Evolutionary conservation across 306 rosid species (phyloP).

Genomic region (Cucurbita argyrosperma): DNA sequence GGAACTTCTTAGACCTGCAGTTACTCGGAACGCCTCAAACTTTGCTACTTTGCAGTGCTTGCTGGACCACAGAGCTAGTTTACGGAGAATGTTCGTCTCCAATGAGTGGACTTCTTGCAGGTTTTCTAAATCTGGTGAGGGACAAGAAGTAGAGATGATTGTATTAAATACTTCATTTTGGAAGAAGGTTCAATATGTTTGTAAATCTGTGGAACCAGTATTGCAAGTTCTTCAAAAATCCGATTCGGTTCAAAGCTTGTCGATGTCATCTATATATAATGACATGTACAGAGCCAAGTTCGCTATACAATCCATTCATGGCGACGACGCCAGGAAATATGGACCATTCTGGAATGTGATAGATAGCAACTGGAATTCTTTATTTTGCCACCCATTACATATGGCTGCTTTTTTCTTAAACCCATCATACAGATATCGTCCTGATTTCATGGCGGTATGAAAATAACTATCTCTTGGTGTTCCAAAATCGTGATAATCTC

Average conservation of each 20-base stretch:
- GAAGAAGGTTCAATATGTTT: slow-evolving; percentile 65
- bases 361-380: slow-evolving; percentile 60
- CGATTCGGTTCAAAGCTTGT: slow-evolving; percentile 47
- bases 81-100: slow-evolving; percentile 69
- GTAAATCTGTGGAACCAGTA: slow-evolving; percentile 67
- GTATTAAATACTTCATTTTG: slow-evolving; percentile 57
- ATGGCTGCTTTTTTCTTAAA: slow-evolving; percentile 89
- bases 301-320: slow-evolving; percentile 55
- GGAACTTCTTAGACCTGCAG: slow-evolving; percentile 61
- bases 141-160: slow-evolving; percentile 74
- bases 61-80: slow-evolving; percentile 61
- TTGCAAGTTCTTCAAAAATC: slow-evolving; percentile 69
- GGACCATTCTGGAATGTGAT: slow-evolving; percentile 82
- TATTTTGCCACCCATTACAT: slow-evolving; percentile 71
- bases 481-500: slow-evolving; percentile 9
- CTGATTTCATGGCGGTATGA: slow-evolving; percentile 67
- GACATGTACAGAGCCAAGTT: slow-evolving; percentile 75
- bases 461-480: slow-evolving; percentile 9
- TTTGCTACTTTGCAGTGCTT: slow-evolving; percentile 67
- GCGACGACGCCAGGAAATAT: slow-evolving; percentile 60
- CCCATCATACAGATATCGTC: slow-evolving; percentile 71
- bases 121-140: slow-evolving; percentile 48
- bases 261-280: slow-evolving; percentile 60
- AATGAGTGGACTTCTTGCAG: slow-evolving; percentile 67
- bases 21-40: slow-evolving; percentile 54